phyloP scores from a whole-genome alignment of 2,329 filamentous ascomycete genomes.

The Trichoderma aggressivum region DNA sequence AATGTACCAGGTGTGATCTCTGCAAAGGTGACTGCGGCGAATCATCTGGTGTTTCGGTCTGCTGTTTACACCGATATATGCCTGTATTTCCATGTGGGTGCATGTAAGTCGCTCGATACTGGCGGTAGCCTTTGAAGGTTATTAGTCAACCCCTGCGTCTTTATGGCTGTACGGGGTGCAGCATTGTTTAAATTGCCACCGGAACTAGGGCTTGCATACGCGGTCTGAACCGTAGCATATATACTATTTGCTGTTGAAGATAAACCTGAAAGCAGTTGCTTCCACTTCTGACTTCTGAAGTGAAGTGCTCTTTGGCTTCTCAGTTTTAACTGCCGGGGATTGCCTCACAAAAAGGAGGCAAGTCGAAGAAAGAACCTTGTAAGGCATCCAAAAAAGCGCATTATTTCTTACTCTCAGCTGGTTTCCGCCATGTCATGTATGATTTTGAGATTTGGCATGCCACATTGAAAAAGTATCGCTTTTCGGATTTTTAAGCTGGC shows the following conservation, averaged over 20 bases:
- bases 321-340: not conserved
- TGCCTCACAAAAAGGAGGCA: not conserved
- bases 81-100: not conserved
- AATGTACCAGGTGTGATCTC: not conserved
- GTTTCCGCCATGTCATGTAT: not conserved
- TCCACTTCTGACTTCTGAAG: not conserved
- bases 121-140: not conserved
- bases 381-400: not conserved
- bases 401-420: not conserved
- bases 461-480: not conserved
- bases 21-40: not conserved
- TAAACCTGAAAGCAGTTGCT: not conserved
- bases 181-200: not conserved
- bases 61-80: not conserved
- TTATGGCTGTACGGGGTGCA: not conserved
- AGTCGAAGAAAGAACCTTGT: not conserved
- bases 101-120: not conserved
- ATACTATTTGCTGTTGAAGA: not conserved
- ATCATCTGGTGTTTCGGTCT: not conserved
- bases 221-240: not conserved
- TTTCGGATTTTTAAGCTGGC: not conserved
- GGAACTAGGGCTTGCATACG: not conserved
- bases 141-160: not conserved
- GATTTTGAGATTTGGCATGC: not conserved
- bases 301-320: not conserved